Evolutionary conservation across 2,329 filamentous ascomycete genomes (phyloP).

Genomic region (Bipolaris victoriae): DNA sequence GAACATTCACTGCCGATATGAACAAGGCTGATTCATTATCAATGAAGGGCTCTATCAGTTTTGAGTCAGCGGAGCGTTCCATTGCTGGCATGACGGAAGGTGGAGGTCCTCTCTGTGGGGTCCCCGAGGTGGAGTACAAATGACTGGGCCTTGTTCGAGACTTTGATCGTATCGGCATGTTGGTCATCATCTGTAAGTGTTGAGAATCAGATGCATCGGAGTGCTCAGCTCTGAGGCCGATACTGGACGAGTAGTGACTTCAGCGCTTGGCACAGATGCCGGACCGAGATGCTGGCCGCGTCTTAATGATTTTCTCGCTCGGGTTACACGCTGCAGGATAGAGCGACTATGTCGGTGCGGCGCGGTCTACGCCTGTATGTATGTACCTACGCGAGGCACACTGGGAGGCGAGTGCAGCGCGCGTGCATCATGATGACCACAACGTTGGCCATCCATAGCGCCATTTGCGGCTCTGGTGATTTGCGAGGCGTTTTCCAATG

Average conservation of each 20-base stretch:
- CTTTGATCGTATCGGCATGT: slow-evolving; percentile 2
- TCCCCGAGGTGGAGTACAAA: slow-evolving; percentile 7
- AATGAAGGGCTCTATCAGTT: background rate
- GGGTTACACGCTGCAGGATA: background rate
- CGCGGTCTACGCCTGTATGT: background rate
- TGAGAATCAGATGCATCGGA: slow-evolving; percentile 3
- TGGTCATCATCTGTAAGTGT: background rate
- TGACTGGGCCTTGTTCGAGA: slow-evolving; percentile 12
- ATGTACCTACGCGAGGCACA: background rate
- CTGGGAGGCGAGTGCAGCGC: background rate
- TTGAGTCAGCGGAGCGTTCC: slow-evolving; percentile 1
- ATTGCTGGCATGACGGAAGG: slow-evolving; percentile 1
- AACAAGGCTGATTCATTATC: slow-evolving; percentile 6
- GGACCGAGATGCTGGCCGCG: slow-evolving; percentile 3
- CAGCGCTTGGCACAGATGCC: slow-evolving; percentile 3
- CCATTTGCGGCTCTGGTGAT: slow-evolving; percentile 1
- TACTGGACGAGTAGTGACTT: background rate
- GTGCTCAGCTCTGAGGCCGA: background rate
- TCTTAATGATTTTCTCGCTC: background rate
- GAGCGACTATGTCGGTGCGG: background rate
- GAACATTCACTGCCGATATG: background rate
- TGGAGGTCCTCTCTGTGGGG: slow-evolving; percentile 1
- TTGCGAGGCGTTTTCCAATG: slow-evolving; percentile 7
- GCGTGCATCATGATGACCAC: background rate
- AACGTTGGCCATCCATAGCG: background rate